Conservation (phyloP, 805 yeast species). For the Cyberlindnera euphorbiae region DNA sequence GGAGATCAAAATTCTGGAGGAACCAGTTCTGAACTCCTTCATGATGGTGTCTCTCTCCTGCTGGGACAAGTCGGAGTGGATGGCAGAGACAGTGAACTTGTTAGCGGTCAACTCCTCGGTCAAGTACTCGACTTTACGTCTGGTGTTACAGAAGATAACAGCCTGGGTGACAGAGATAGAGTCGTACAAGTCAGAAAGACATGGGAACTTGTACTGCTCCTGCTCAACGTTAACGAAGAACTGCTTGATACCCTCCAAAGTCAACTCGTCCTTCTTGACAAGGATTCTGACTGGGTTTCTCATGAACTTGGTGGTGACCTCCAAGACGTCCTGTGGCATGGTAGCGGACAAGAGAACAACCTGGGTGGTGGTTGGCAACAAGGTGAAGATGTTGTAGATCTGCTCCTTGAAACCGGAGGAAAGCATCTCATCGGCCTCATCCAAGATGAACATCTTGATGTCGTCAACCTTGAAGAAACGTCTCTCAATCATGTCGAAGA, state of each 20-base stretch:
- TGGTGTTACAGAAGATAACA: conserved; percentile 95
- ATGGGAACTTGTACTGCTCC: conserved; percentile 93
- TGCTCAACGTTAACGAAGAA: conserved; percentile 84
- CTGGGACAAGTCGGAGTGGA: conserved; percentile 96
- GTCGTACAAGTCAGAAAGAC: conserved; percentile 91
- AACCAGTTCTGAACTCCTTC: conserved; percentile 94
- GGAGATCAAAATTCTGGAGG: conserved; percentile 86
- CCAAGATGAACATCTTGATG: conserved; percentile 90
- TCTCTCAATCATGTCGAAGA: conserved; percentile 91
- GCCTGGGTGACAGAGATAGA: conserved; percentile 95
- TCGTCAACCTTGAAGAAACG: conserved; percentile 75
- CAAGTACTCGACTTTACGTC: conserved; percentile 87
- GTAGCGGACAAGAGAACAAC: conserved; percentile 95
- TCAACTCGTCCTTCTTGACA: conserved; percentile 92
- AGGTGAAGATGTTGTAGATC: conserved; percentile 87
- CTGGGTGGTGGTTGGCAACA: conserved; percentile 85
- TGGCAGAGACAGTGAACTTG: conserved; percentile 88
- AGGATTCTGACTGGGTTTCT: conserved; percentile 89
- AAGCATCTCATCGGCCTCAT: conserved; percentile 98
- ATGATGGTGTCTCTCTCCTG: conserved; percentile 89
- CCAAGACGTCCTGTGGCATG: conserved; percentile 87
- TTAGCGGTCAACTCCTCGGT: conserved; percentile 67
- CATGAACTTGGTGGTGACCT: conserved; percentile 90
- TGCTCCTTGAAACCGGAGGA: conserved; percentile 92
- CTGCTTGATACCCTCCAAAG: conserved; percentile 94